Evolutionary conservation across 345 rosid species (phyloP).

Genomic region (Sisymbrium altissimum): DNA sequence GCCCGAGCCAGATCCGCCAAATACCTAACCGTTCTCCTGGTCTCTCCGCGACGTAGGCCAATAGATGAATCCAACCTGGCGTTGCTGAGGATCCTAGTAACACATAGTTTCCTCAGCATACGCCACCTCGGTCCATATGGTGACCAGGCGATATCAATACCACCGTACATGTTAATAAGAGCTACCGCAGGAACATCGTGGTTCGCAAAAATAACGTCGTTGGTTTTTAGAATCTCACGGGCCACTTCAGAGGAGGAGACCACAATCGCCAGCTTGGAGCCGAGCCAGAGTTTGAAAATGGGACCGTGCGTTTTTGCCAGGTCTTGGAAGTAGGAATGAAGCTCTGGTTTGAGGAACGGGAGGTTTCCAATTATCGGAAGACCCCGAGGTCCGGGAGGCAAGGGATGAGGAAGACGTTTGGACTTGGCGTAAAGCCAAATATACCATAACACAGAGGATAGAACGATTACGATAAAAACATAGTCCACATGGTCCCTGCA

Average conservation of each 20-base stretch:
- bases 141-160: slow-evolving; percentile 6
- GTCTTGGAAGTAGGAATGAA: slow-evolving; percentile 13
- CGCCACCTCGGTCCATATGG: slow-evolving; percentile 23
- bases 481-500: neutral
- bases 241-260: slow-evolving; percentile 14
- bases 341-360: slow-evolving; percentile 20
- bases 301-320: slow-evolving; percentile 31
- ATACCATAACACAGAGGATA: neutral
- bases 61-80: slow-evolving; percentile 32
- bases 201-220: slow-evolving; percentile 27
- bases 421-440: neutral
- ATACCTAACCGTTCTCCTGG: slow-evolving; percentile 5
- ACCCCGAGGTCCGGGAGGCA: neutral
- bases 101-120: slow-evolving; percentile 26
- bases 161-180: slow-evolving; percentile 1
- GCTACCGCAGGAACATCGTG: slow-evolving; percentile 14
- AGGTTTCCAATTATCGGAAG: slow-evolving; percentile 34
- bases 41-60: slow-evolving; percentile 14
- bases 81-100: slow-evolving; percentile 31
- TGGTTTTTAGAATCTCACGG: slow-evolving; percentile 17
- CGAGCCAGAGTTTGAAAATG: slow-evolving; percentile 29
- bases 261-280: slow-evolving; percentile 17
- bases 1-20: slow-evolving; percentile 14
- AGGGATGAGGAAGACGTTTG: neutral
- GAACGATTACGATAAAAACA: neutral